A percentile compares a stretch with the other conserved stretches of the same genome.
Evolutionary conservation across 2,329 filamentous ascomycete genomes (phyloP).

Genomic region (Annulohypoxylon truncatum): DNA sequence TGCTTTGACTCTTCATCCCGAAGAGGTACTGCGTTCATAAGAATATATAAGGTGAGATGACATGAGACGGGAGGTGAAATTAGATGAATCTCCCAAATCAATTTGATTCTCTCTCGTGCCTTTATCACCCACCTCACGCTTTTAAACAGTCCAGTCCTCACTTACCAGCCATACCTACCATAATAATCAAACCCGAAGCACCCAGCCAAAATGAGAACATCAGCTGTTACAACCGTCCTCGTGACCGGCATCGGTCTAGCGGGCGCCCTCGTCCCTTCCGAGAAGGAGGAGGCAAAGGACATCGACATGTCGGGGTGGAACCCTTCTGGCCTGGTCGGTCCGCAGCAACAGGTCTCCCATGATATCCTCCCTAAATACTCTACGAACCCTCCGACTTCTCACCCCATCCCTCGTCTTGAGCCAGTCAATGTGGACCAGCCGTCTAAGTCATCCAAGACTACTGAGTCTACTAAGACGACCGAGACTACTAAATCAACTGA

Average conservation of each 20-base stretch:
- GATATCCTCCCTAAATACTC: neutral
- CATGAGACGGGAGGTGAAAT: neutral
- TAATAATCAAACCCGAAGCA: neutral
- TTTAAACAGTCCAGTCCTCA: neutral
- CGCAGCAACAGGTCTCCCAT: neutral
- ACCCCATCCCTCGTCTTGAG: neutral
- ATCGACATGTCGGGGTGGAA: neutral
- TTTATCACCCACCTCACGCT: neutral
- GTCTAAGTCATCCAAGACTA: no score
- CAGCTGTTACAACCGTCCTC: neutral
- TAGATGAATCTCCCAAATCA: neutral
- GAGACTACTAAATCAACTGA: neutral
- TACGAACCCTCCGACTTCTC: neutral
- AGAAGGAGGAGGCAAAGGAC: neutral
- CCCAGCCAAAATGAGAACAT: slow-evolving; percentile 25
- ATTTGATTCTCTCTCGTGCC: neutral
- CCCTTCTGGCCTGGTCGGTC: neutral
- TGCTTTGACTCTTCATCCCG: neutral
- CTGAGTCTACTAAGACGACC: no score
- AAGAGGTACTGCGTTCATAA: neutral
- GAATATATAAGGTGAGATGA: neutral
- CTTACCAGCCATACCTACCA: neutral
- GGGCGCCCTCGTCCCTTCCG: neutral
- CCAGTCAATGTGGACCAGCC: neutral
- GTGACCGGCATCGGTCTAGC: slow-evolving; percentile 13